Base-by-base conservation (phyloP, 352 stramenopile species). In the Pythium chondricola region DNA sequence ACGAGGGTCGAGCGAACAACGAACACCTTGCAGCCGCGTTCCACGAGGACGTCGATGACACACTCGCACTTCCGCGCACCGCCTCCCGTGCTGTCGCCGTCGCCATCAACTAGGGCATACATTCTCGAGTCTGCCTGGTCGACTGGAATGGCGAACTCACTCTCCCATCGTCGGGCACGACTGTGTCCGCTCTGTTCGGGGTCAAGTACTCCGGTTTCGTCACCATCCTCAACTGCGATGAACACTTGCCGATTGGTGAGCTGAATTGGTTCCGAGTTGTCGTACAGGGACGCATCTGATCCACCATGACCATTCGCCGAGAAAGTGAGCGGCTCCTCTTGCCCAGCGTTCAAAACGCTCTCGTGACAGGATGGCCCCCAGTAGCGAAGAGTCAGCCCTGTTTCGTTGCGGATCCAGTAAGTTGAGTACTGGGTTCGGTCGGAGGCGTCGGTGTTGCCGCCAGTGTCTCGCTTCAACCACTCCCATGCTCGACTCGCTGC, bases 361-460 rank as follows among this genome's bases (percentile, higher is more conserved):
- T 81, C 59, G 11, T 68, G 70, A 47, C 77, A 85, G 7, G 74
- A 73, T 27, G 58, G 48, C 17, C 77, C 67, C 79, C 77, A 88
- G 41, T 93, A 93, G 16, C 73, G 65, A 48, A 95, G 56, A n/a
- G 61, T 62, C 26, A 95, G 61, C 24, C 83, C 83, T 3, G 79
- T 95, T 22, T 90, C 75, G 52, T 95, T 95, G 45, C 83, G 75
- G 36, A 93, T 91, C 74, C 78, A 90, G 45, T 91, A 91, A 13
- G 80, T 85, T 25, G 83, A 93, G 53, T 89, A 90, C 38, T 89
- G 74, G 10, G 70, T 80, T 63, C 83, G 84, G 55, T 89, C 74
- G 14, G 74, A 69, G 6, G 76, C 76, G 54, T 85, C 76, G 6
- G 41, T 18, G 9, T 63, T 72, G 26, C 73, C 69, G n/a, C n/a